Base-by-base conservation (phyloP, 371 early-diverging fungal genomes). In the Mortierella sp. region DNA sequence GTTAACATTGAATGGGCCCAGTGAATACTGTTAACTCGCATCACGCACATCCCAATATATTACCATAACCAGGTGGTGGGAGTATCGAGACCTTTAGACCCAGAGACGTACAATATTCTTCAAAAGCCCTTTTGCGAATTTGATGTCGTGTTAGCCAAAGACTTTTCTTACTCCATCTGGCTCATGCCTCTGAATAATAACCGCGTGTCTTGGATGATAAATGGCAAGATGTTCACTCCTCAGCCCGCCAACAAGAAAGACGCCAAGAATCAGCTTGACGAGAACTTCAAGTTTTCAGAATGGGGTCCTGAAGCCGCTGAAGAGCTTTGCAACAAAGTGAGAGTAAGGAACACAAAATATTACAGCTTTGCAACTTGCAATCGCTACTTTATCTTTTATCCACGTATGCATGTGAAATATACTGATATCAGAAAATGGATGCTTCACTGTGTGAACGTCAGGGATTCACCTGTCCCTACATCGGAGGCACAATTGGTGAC, bases 241-340 rank as follows among this genome's bases (percentile, higher is more conserved):
- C 44, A 19, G 23, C 21, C 57, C 6, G n/a, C 24, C n/a, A 17
- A 50, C 41, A 28, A 49, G 27, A 30, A 48, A 9, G 57, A 47
- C 6, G 50, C 43, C 14, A 27, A 55, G 27, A 41, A 42, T n/a
- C 56, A 37, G 23, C 27, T 41, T 5, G 56, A 58, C 17, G 59
- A 58, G 39, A 58, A 58, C 49, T 58, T 58, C 26, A 47, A 31
- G 15, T 30, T 37, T 7, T 48, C 59, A n/a, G 59, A 58, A 17
- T 58, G 59, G 59, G 59, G 59, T 7, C 37, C 48, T 3, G 59
- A 58, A 21, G 57, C 46, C 3, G 48, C 48, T 12, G 57, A 48
- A 41, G 56, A 55, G 27, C 56, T 55, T 17, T 55, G 56, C 28
- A 43, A 43, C 28, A 55, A 43, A 43, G 56, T 55, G n/a, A 19